Conservation (phyloP, 1,284 basidiomycete species). For the Schizophyllum amplum region DNA sequence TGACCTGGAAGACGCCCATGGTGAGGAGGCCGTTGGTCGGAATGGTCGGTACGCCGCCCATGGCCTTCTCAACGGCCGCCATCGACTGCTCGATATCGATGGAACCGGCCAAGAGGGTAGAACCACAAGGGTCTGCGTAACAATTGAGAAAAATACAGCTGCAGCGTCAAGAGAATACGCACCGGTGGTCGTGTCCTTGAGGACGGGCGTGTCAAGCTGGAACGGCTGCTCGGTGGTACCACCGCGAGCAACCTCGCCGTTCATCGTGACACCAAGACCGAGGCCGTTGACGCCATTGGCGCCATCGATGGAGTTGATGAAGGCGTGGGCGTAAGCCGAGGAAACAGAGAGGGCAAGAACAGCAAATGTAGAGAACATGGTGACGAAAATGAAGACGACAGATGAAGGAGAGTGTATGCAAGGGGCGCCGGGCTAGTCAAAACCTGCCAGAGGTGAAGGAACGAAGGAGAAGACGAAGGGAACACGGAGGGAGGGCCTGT, state of each 20-base stretch:
- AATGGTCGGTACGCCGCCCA: constrained; percentile 13
- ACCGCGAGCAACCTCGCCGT: constrained; percentile 9
- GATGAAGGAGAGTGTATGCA: constrained; percentile 6
- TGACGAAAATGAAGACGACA: constrained; percentile 1
- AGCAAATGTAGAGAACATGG: constrained; percentile 10
- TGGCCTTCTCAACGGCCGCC: constrained; percentile 11
- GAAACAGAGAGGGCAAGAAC: constrained; percentile 5
- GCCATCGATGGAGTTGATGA: constrained; percentile 12
- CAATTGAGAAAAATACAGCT: neutral
- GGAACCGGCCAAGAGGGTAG: constrained; percentile 14
- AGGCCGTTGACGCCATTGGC: constrained; percentile 14
- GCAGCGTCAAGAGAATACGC: neutral
- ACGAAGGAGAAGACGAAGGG: constrained; percentile 2
- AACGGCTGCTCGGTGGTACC: constrained; percentile 16
- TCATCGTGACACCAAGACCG: constrained; percentile 15
- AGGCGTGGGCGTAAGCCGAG: constrained; percentile 12
- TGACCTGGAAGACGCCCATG: constrained; percentile 15
- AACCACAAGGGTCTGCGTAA: constrained; percentile 15
- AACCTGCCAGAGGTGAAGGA: neutral
- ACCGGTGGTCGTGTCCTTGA: constrained; percentile 15
- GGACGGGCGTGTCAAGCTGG: constrained; percentile 16
- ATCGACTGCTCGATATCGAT: constrained; percentile 12
- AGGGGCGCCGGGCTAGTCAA: constrained; percentile 8
- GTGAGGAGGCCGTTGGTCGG: constrained; percentile 11
- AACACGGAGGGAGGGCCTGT: neutral